Percentiles rank a stretch among this genome's conserved stretches.
phyloP scores from a whole-genome alignment of 495 filamentous ascomycete species.

The Penicillium riverlandense region DNA sequence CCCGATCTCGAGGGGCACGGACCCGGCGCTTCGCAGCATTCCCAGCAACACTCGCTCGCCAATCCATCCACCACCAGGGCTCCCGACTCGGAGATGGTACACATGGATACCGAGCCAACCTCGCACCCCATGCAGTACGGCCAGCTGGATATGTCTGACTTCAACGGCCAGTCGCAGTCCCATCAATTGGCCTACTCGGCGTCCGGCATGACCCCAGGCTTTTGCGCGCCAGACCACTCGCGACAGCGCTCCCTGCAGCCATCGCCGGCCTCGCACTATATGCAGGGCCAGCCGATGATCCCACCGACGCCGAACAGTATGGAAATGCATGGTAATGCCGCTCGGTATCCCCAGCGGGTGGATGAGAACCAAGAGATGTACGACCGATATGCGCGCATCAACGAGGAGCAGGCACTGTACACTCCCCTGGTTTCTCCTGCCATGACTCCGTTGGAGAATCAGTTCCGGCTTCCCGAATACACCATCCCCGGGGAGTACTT shows the following conservation, averaged over 20 bases:
- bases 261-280: constrained; percentile 41
- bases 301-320: constrained; percentile 92
- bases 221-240: constrained; percentile 30
- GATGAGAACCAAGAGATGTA: constrained; percentile 60
- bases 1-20: constrained; percentile 38
- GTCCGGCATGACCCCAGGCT: constrained; percentile 29
- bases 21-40: constrained; percentile 25
- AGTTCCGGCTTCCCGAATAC: constrained; percentile 76
- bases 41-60: constrained; percentile 26
- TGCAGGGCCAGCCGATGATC: constrained; percentile 57
- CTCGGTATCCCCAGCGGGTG: constrained; percentile 53
- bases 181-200: constrained; percentile 25
- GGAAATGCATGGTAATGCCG: constrained; percentile 68
- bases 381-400: constrained; percentile 65
- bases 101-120: constrained; percentile 19
- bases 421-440: constrained; percentile 93
- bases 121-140: constrained; percentile 17
- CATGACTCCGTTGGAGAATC: constrained; percentile 81
- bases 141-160: constrained; percentile 21
- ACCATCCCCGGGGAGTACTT: constrained; percentile 84
- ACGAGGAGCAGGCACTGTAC: constrained; percentile 83
- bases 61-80: constrained; percentile 14
- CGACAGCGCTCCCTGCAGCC: constrained; percentile 50
- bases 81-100: constrained; percentile 14
- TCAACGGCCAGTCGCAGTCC: constrained; percentile 18